Base-by-base conservation (phyloP, 2,329 filamentous ascomycete species). In the Alternaria gansuensis region DNA sequence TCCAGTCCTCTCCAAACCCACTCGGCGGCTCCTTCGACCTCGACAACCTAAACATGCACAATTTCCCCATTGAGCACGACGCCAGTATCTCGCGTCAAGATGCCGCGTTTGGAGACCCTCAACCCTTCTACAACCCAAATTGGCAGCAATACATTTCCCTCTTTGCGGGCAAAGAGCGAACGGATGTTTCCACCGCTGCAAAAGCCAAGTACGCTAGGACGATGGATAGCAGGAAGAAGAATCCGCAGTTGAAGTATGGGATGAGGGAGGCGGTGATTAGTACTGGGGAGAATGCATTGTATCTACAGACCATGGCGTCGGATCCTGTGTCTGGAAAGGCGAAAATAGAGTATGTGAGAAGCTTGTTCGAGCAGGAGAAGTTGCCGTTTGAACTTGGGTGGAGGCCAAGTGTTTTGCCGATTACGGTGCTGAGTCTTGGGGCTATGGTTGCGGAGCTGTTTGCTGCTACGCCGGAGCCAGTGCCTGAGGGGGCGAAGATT, bases 61-160 rank as follows among this genome's bases (percentile, higher is more conserved):
- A 68, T 40, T 66, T 66, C 41, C 64, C 66, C 34, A 68, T 66
- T 39, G 66, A 68, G 43, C 66, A 68, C 48, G 66, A 68, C 51
- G 66, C 64, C 5, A 57, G 51, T 11, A 62, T 68, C 8, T 67
- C 64, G 3, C 62, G 66, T 5, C 60, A 55, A 24, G 66, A 67
- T 5, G 66, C 64, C 5, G 60, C 57, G 9, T 46, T 68, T 3
- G 65, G 65, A 3, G 61, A 61, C n/a, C 34, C 37, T 2, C 51
- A 57, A 26, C 44, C 52, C 0, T 68, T 68, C 6, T 24, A 44
- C 28, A 17, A 55, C 3, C 51, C 50, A 0, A 63, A 52, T 4
- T 68, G 62, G 62, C 44, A 61, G 21, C 62, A 67, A 17, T 67
- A 64, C 23, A 54, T 68, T 1, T 17, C 23, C 4, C 61, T 65